Evolutionary conservation across 371 early-diverging fungal genomes (phyloP).

Genomic region (Capillidium heterosporum): DNA sequence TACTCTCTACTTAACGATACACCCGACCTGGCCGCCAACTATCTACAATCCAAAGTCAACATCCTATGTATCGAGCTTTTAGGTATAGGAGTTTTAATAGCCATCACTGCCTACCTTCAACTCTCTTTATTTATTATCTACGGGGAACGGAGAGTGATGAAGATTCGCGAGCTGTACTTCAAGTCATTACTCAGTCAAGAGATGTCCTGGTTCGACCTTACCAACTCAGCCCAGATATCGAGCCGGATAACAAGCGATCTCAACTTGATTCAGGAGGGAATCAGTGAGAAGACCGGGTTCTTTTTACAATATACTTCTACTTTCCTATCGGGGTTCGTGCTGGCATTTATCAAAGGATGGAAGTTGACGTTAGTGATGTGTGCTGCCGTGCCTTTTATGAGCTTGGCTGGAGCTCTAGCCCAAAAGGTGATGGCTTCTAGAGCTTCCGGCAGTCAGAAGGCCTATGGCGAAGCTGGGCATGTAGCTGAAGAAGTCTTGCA

Average conservation of each 20-base stretch:
- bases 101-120: slow-evolving; percentile 14
- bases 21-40: not conserved
- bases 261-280: slow-evolving; percentile 31
- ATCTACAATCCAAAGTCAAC: slow-evolving; percentile 14
- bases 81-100: slow-evolving; percentile 23
- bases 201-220: slow-evolving; percentile 49
- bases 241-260: slow-evolving; percentile 65
- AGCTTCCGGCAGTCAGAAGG: not conserved
- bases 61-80: slow-evolving; percentile 40
- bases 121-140: slow-evolving; percentile 6
- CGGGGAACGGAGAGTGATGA: not conserved
- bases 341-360: slow-evolving; percentile 27
- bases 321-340: not conserved
- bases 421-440: not conserved
- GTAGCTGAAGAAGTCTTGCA: slow-evolving; percentile 62
- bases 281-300: slow-evolving; percentile 6
- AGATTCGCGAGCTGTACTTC: not conserved
- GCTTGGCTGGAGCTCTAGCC: not conserved
- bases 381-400: slow-evolving; percentile 8
- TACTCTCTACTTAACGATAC: not conserved
- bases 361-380: slow-evolving; percentile 20
- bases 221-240: slow-evolving; percentile 59
- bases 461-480: slow-evolving; percentile 28
- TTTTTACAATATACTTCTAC: slow-evolving; percentile 6
- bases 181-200: not conserved